Base-by-base conservation (phyloP, 805 yeast genomes). In the Grigorovia transvaalensis region DNA sequence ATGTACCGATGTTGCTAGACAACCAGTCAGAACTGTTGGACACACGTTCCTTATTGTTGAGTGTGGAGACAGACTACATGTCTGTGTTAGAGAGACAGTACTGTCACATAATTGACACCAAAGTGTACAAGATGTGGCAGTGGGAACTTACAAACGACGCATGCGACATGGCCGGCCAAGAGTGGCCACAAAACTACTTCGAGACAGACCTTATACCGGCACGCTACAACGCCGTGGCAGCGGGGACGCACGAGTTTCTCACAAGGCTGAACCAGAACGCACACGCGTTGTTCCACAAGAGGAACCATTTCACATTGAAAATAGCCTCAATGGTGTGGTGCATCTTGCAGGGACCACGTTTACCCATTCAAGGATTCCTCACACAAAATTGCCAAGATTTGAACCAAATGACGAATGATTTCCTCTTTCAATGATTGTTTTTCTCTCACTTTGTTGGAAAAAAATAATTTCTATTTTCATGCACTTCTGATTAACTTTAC, bases 1-100 rank as follows among this genome's bases (percentile, higher is more conserved):
- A 43, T 20, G 18, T 49, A 18, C 51, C 51, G 1, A 30, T 49
- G 35, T 44, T 49, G 30, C 19, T 48, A 19, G 43, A 46, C 4
- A 15, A 35, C 9, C 18, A 13, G 8, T 38, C 42, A 15, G 17
- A 38, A 15, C 17, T 38, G 6, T 2, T 12, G 12, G 42, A 38
- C n/a, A 13, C 42, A 38, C 12, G n/a, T 2, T 38, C 42, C 4
- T 15, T 38, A 6, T 11, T 44, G 2, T 4, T 6, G 4, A n/a
- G 9, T 19, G 42, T 7, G 4, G 27, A 18, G 4, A 29, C 12
- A n/a, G 33, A 30, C 2, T 45, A 45, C n/a, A 30, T 44, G 33
- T 43, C 51, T 4, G 3, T 20, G 1, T 44, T n/a, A 17, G 51
- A 49, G n/a, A 44, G 29, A 18, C 43, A 44, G 23, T 49, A 40